A percentile compares a stretch with the other conserved stretches of the same genome.
These are phyloP conservation scores for Phytopythium montanum DNA, from an alignment of 352 stramenopile genomes.

Conservation along the genomic window DNA sequence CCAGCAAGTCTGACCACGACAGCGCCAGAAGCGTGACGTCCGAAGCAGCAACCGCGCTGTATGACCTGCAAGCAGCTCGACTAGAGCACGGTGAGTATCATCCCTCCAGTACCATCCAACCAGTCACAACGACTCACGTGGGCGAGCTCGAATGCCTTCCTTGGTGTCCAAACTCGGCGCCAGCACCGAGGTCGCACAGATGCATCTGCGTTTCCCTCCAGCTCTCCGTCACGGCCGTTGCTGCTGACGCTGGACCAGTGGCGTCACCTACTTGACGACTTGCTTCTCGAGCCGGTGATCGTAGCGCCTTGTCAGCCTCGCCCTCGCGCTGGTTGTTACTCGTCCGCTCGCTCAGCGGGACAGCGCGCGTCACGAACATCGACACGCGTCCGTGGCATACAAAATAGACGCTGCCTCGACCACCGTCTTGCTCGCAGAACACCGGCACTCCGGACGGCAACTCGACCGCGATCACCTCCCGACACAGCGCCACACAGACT, in stretches of 20 bases:
- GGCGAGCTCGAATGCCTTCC: conserved; percentile 15
- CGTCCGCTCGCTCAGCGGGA: conserved; percentile 1
- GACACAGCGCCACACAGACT: conserved; percentile 30
- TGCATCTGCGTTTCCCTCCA: conserved; percentile 23
- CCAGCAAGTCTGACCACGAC: conserved; percentile 26
- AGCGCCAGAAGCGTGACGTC: conserved; percentile 14
- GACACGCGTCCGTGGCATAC: conserved; percentile 4
- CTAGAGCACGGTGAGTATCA: not conserved
- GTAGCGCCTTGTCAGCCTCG: not conserved
- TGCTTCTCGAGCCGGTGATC: not conserved
- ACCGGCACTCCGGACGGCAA: not conserved
- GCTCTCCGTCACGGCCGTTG: not conserved
- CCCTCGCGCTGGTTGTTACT: not conserved
- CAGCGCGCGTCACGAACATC: not conserved
- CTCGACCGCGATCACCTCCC: conserved; percentile 15
- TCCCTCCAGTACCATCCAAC: not conserved
- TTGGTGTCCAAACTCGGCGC: conserved; percentile 28
- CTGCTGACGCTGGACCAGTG: not conserved
- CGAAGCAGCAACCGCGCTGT: conserved; percentile 20
- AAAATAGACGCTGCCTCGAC: conserved; percentile 5
- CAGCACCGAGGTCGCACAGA: conserved; percentile 21
- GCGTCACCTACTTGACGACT: not conserved
- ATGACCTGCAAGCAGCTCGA: conserved; percentile 10
- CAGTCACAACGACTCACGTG: conserved; percentile 10
- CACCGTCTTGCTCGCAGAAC: conserved; percentile 11